A percentile compares a stretch with the other conserved stretches of the same genome.
phyloP scores from a whole-genome alignment of 2,329 filamentous ascomycete species.

The Incumbomyces delicatus region DNA sequence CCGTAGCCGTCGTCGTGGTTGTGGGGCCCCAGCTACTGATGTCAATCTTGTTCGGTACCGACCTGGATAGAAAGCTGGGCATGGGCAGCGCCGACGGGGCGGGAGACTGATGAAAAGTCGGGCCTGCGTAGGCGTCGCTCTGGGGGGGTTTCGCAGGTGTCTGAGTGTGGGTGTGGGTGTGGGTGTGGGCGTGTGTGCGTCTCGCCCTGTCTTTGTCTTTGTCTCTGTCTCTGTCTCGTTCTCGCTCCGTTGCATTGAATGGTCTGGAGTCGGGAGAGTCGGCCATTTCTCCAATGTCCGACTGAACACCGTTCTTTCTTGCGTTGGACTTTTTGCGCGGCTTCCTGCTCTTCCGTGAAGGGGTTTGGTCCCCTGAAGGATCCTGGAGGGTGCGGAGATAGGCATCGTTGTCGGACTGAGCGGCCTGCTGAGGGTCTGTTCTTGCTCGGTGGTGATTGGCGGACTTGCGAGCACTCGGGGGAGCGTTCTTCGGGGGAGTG shows the following conservation, averaged over 20 bases:
- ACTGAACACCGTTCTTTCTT: slow-evolving; percentile 4
- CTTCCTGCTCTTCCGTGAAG: slow-evolving; percentile 29
- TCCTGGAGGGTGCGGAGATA: slow-evolving; percentile 24
- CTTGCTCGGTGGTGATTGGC: slow-evolving; percentile 30
- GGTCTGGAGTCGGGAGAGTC: neutral
- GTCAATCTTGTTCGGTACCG: slow-evolving; percentile 52
- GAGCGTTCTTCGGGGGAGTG: slow-evolving; percentile 27
- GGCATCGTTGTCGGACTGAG: slow-evolving; percentile 24
- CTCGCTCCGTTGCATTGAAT: too few species aligned
- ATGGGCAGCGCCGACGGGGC: slow-evolving; percentile 83
- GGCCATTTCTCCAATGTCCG: neutral
- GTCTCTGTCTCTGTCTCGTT: too few species aligned
- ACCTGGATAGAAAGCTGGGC: slow-evolving; percentile 75
- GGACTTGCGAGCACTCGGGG: slow-evolving; percentile 35
- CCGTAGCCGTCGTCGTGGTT: slow-evolving; percentile 34
- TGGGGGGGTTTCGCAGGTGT: slow-evolving; percentile 24
- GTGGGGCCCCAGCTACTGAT: slow-evolving; percentile 7
- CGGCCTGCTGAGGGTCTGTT: slow-evolving; percentile 26
- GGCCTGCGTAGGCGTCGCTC: slow-evolving; percentile 66
- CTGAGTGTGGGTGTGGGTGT: neutral
- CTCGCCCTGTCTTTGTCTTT: too few species aligned
- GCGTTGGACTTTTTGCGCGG: slow-evolving; percentile 28
- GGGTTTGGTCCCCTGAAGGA: slow-evolving; percentile 14
- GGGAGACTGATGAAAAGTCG: slow-evolving; percentile 90
- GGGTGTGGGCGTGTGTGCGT: neutral